Evolutionary conservation across 371 early-diverging fungal species (phyloP), one percentile per base, ranked within the genome.

Genomic region (Amoeboaphelidium protococcarum): DNA sequence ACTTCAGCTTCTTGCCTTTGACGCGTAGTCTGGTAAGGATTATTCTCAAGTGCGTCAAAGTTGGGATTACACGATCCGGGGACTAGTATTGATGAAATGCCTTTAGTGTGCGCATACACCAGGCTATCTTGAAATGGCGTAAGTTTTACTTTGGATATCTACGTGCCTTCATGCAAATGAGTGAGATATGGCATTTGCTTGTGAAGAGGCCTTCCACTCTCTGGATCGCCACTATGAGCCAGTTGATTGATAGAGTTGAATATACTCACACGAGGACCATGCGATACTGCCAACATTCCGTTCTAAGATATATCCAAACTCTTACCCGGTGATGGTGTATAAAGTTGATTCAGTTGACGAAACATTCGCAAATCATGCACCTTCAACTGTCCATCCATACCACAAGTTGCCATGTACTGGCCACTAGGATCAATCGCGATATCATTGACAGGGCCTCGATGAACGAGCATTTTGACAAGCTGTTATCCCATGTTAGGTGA

Each of bases 61-160:
- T 87, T 87, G 55, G 96, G 85, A 61, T 96, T 92, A 52, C 96
- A 95, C 27, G 89, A 52, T 27, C 89, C 92, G 13, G 99, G 99
- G 22, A 97, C 68, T 23, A 94, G 69, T 25, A 98, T 58, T 51
- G 73, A 79, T 19, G 73, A 65, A 19, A 96, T 59, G 13, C 97
- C 97, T 23, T 67, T 58, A 23, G 59, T 54, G 62, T 87, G 86
- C n/a, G 90, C 94, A 47, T 80, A 55, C 10, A 85, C 88, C 13
- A 99, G 73, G 12, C 92, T 81, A 73, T 99, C 99, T 60, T 98
- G 98, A 71, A 72, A 92, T 13, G 96, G 96, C 44, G 79, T 82
- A 62, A 95, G 97, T 26, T 57, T 48, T 4, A 91, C 43, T 47
- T 69, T 66, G 16, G 59, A 50, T 6, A 89, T 60, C 1, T 60